Evolutionary conservation across 108 stramenopile species (phyloP), one percentile per base, ranked within the genome.

Genomic region (Skeletonema tropicum): DNA sequence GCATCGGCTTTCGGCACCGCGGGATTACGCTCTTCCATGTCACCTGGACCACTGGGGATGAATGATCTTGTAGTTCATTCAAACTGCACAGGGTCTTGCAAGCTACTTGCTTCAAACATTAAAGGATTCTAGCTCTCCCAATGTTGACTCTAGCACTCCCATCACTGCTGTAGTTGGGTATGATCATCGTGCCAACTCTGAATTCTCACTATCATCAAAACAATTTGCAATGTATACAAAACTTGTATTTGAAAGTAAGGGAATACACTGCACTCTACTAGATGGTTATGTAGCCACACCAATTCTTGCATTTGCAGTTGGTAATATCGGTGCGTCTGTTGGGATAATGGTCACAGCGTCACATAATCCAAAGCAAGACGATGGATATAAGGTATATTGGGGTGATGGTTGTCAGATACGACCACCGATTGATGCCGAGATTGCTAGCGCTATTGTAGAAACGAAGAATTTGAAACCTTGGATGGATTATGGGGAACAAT

Each of bases 311-410:
- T 99, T 92, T 80, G 83, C 86, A 11, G 86, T 91, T 21, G 60
- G 73, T 7, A 38, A 80, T 57, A 39, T 79, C 2, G 39, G 71
- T 45, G 92, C 95, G 0, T 71, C 85, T n/a, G 90, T 90, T 32
- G 98, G 98, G 13, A 87, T 98, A 46, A 99, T 99, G 98, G 92
- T 98, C 5, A 99, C 98, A 5, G 97, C 97, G 1, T 94, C 92
- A n/a, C 98, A 99, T 86, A 99, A 99, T 86, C 98, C 98, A 0
- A 97, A 95, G 65, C 76, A 85, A 29, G 98, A 99, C 81, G 80
- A 94, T 80, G 98, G 98, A 6, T 98, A 96, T 85, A 99, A 99
- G 76, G 94, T 99, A 0, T 99, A 98, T 85, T 97, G 97, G 91
- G 85, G 61, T 3, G 91, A 98, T 82, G 98, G 89, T 10, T 93